Evolutionary conservation across 2,329 filamentous ascomycete genomes (phyloP).

Genomic region (Niveomyces coronatus): DNA sequence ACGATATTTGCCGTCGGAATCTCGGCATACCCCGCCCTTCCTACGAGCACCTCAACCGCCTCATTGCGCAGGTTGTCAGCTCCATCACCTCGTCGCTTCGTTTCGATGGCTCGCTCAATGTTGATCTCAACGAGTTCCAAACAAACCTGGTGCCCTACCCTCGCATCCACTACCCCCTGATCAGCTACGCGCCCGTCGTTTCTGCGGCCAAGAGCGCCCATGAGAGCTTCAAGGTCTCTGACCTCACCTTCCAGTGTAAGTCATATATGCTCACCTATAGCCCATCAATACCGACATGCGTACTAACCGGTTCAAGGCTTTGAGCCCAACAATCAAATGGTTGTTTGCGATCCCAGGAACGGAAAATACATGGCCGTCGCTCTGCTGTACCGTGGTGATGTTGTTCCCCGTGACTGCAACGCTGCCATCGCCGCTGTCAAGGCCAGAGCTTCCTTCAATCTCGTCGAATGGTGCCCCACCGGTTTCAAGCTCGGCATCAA

Average conservation of each 20-base stretch:
- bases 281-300: neutral
- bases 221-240: constrained; percentile 78
- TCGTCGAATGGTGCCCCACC: constrained; percentile 67
- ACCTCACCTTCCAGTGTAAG: constrained; percentile 65
- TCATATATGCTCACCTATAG: constrained; percentile 12
- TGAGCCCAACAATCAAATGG: constrained; percentile 72
- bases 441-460: constrained; percentile 61
- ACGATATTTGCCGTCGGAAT: constrained; percentile 65
- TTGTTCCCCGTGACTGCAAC: constrained; percentile 60
- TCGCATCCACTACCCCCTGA: constrained; percentile 64
- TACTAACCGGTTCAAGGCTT: constrained; percentile 42
- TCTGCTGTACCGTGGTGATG: constrained; percentile 61
- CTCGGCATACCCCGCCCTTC: constrained; percentile 58
- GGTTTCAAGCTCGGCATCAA: constrained; percentile 70
- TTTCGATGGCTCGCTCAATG: constrained; percentile 63
- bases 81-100: constrained; percentile 64
- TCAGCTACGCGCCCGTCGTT: constrained; percentile 63
- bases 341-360: constrained; percentile 62
- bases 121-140: constrained; percentile 70
- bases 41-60: constrained; percentile 62
- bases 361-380: constrained; percentile 70
- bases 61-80: constrained; percentile 65
- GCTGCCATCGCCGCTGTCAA: constrained; percentile 57
- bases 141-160: constrained; percentile 66
- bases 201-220: constrained; percentile 68